phyloP scores from a whole-genome alignment of 768 basidiomycete genomes.

The Suillus subalutaceus region DNA sequence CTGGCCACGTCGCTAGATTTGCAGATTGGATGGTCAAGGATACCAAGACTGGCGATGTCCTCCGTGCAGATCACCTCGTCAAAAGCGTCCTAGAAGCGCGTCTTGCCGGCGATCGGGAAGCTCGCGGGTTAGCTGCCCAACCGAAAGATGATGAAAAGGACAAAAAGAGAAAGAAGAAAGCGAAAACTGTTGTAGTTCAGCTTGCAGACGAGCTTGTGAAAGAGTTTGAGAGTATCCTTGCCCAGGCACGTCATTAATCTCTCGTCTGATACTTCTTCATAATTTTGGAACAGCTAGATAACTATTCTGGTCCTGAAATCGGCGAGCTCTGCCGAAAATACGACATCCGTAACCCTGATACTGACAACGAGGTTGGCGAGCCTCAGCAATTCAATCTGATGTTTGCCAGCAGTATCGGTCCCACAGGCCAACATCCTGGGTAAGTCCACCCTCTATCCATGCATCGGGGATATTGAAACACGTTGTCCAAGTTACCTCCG shows the following conservation, averaged over 20 bases:
- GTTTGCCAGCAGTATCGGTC: slow-evolving; percentile 97
- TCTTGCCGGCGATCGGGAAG: slow-evolving; percentile 88
- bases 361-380: slow-evolving; percentile 89
- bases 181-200: slow-evolving; percentile 68
- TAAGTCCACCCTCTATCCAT: slow-evolving; percentile 27
- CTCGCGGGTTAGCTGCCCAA: slow-evolving; percentile 73
- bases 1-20: slow-evolving; percentile 96
- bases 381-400: slow-evolving; percentile 98
- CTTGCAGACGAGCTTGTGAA: slow-evolving; percentile 72
- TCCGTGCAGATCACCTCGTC: slow-evolving; percentile 95
- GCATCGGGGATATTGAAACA: not conserved
- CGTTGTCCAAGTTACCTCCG: slow-evolving; percentile 73
- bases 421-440: slow-evolving; percentile 97
- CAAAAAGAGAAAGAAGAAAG: slow-evolving; percentile 64
- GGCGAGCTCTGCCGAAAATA: slow-evolving; percentile 83
- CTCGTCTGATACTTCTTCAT: not conserved
- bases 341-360: slow-evolving; percentile 86
- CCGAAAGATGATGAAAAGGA: slow-evolving; percentile 58
- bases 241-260: slow-evolving; percentile 63
- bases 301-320: slow-evolving; percentile 87
- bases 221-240: slow-evolving; percentile 82
- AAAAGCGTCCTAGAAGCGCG: slow-evolving; percentile 90
- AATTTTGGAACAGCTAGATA: slow-evolving; percentile 52
- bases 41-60: slow-evolving; percentile 90
- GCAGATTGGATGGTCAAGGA: slow-evolving; percentile 99